Evolutionary conservation across 345 rosid genomes (phyloP), one percentile per base, ranked within the genome.

Genomic region (Populus alba): DNA sequence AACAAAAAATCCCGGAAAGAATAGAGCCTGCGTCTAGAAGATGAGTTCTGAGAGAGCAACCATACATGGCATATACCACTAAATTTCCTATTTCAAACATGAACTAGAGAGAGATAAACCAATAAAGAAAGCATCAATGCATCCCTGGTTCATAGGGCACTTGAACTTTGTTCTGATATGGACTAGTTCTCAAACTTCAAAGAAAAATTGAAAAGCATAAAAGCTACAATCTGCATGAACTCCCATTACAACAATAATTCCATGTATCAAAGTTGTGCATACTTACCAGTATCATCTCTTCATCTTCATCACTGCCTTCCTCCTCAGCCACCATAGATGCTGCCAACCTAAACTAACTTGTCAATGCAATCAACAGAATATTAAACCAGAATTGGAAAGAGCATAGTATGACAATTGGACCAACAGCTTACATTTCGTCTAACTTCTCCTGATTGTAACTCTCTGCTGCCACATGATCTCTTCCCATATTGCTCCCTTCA

Each of bases 361-460:
- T 71, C 49, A 63, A 78, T 73, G 75, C 45, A 75, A 43, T 70
- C 72, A 80, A 84, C 49, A 77, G 77, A 33, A 27, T 25, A 53
- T 66, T 51, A 71, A 80, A 23, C 37, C 8, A 49, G 37, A 77
- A 47, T 39, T 43, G 25, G 72, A 70, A 81, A 73, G 61, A 51
- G 25, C 75, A 75, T 59, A 57, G 5, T 17, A 70, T 66, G 43
- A 67, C 66, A 84, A 38, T 59, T 76, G 63, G 45, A 74, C 45
- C 74, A 39, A 43, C 65, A 38, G 20, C 97, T 83, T 90, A 95
- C 98, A 88, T 88, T 77, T 91, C 90, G 78, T 90, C 94, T 77
- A 83, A 82, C 81, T 87, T 91, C 78, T 85, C 87, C 85, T 86
- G 91, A 85, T 77, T 73, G 38, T 77, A 76, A 45, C 65, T 79